These are phyloP conservation scores for Podospora didyma DNA, from an alignment of 495 filamentous ascomycete genomes.

Conservation along the genomic window DNA sequence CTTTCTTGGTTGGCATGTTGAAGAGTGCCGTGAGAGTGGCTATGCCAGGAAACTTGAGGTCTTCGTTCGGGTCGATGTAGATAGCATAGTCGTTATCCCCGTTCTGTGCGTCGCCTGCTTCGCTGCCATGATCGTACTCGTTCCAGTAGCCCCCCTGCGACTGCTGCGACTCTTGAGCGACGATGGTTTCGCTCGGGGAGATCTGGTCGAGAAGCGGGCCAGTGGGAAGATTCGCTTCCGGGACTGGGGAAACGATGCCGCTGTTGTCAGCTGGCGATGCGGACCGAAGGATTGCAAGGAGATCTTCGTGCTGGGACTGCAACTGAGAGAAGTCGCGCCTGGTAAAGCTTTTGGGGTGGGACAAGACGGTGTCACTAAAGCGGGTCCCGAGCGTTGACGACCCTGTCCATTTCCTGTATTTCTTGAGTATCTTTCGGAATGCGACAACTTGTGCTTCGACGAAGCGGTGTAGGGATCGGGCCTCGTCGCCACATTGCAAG, in stretches of 20 bases:
- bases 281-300: constrained; percentile 49
- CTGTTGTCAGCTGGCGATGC: constrained; percentile 25
- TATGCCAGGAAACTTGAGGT: constrained; percentile 44
- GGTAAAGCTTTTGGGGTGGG: constrained; percentile 59
- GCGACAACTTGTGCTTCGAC: constrained; percentile 59
- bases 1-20: constrained; percentile 38
- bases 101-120: constrained; percentile 39
- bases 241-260: constrained; percentile 9
- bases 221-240: constrained; percentile 12
- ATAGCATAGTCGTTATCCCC: constrained; percentile 47
- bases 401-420: constrained; percentile 73
- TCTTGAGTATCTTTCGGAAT: constrained; percentile 72
- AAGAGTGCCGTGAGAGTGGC: constrained; percentile 39
- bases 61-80: constrained; percentile 52
- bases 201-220: constrained; percentile 12
- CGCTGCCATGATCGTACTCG: constrained; percentile 62
- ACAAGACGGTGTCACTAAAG: constrained; percentile 54
- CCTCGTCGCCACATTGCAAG: constrained; percentile 57
- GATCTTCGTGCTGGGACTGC: constrained; percentile 50
- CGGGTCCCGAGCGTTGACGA: constrained; percentile 53
- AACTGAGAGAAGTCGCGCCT: constrained; percentile 52
- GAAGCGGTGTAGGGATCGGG: constrained; percentile 57
- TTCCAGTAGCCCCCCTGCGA: constrained; percentile 51
- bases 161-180: constrained; percentile 14
- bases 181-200: constrained; percentile 14